phyloP scores from a whole-genome alignment of 2,329 filamentous ascomycete genomes.

The Phialocephala sp. region DNA sequence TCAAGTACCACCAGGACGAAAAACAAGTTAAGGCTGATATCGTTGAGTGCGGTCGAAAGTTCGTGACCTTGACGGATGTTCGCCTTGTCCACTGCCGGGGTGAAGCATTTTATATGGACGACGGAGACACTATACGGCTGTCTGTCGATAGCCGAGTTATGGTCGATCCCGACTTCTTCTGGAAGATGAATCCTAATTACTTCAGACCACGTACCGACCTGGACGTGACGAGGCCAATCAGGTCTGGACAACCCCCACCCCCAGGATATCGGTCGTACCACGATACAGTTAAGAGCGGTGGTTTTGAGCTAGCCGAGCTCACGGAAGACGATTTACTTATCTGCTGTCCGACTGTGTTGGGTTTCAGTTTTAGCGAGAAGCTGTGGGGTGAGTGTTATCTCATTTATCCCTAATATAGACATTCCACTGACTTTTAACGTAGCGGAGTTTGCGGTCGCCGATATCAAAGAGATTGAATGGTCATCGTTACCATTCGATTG shows the following conservation, averaged over 20 bases:
- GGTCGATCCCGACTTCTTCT: conserved; percentile 40
- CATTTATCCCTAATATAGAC: no score
- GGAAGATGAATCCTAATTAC: conserved; percentile 40
- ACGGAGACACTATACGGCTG: conserved; percentile 31
- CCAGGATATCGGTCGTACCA: not conserved
- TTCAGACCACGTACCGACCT: conserved; percentile 21
- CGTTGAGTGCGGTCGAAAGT: conserved; percentile 39
- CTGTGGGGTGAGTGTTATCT: conserved; percentile 22
- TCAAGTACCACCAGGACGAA: conserved; percentile 38
- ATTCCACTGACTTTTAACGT: conserved; percentile 17
- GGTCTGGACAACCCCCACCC: conserved; percentile 2
- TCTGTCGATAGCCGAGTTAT: conserved; percentile 40
- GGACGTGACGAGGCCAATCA: not conserved
- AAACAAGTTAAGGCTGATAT: conserved; percentile 37
- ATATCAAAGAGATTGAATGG: conserved; percentile 29
- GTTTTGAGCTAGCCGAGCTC: conserved; percentile 28
- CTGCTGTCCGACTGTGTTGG: conserved; percentile 22
- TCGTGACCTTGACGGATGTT: conserved; percentile 37
- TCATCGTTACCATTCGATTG: conserved; percentile 1
- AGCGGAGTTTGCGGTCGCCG: conserved; percentile 27
- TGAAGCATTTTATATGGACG: conserved; percentile 43
- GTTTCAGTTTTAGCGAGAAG: conserved; percentile 22
- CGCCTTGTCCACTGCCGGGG: conserved; percentile 43
- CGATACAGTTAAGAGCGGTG: conserved; percentile 15
- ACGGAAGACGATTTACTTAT: conserved; percentile 26